Conservation (phyloP, 306 rosid species). For the Carpinus viminea region DNA sequence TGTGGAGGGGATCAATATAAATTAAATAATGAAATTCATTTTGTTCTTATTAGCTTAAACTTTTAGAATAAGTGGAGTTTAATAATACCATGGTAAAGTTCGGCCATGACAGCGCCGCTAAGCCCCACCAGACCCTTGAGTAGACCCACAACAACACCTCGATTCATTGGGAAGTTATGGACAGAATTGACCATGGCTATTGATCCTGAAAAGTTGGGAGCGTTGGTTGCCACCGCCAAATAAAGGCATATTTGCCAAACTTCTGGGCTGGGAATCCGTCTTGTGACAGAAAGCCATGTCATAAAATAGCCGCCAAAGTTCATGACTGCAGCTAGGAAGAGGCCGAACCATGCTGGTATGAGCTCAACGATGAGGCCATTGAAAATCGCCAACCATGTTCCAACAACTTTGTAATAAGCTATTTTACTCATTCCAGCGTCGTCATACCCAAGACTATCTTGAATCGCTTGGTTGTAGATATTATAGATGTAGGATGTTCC, state of each 20-base stretch:
- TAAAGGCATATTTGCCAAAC: conserved; percentile 56
- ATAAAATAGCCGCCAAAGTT: conserved; percentile 51
- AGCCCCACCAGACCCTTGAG: conserved; percentile 54
- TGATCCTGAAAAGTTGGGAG: conserved; percentile 47
- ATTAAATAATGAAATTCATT: no score
- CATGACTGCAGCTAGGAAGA: conserved; percentile 43
- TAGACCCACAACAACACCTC: conserved; percentile 52
- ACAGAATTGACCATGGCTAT: conserved; percentile 43
- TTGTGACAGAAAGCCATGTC: conserved; percentile 43
- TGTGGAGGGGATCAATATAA: no score
- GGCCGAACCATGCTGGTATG: conserved; percentile 48
- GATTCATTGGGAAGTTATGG: conserved; percentile 52
- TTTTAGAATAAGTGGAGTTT: no score
- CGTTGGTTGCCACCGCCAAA: conserved; percentile 41
- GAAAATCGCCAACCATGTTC: conserved; percentile 42
- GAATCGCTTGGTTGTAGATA: conserved; percentile 36
- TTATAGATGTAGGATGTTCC: conserved; percentile 47
- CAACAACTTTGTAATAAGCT: conserved; percentile 44
- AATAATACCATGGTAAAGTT: conserved; percentile 33
- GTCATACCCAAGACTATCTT: conserved; percentile 44
- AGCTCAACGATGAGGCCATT: conserved; percentile 48
- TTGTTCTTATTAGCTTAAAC: no score
- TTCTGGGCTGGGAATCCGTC: conserved; percentile 36
- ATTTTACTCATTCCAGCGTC: conserved; percentile 31
- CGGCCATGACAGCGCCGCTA: conserved; percentile 49